Percentiles rank a stretch among this genome's conserved stretches.
Conservation (phyloP, 805 yeast species). For the Barnettozyma sp. region DNA sequence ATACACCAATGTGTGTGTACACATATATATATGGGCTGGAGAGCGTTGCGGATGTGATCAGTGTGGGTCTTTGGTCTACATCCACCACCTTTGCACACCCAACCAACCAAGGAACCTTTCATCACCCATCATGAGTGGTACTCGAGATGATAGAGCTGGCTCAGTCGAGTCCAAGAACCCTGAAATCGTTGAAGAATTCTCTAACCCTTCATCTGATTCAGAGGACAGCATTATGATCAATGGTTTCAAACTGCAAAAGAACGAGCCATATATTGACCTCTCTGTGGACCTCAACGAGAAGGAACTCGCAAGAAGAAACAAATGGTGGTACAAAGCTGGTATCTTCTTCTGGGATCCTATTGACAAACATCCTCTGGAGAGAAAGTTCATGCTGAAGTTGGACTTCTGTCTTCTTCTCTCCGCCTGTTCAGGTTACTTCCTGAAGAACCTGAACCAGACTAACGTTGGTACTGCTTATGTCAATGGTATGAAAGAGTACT, state of each 20-base stretch:
- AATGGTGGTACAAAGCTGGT: constrained; percentile 6
- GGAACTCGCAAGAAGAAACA: constrained; percentile 6
- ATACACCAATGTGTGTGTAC: too few species aligned
- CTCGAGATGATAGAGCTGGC: too few species aligned
- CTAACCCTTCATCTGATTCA: constrained; percentile 4
- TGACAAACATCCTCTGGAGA: constrained; percentile 32
- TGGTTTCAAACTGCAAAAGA: constrained; percentile 6
- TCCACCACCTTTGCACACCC: too few species aligned
- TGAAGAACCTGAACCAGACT: constrained; percentile 36
- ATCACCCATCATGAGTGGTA: too few species aligned
- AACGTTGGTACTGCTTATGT: constrained; percentile 40
- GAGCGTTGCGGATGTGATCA: too few species aligned
- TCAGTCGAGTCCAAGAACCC: constrained; percentile 1
- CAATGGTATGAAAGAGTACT: constrained; percentile 41
- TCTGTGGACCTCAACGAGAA: constrained; percentile 4
- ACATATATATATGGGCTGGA: too few species aligned
- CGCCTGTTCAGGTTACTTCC: constrained; percentile 39
- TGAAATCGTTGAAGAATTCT: too few species aligned
- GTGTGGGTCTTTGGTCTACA: too few species aligned
- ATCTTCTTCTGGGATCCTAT: constrained; percentile 23
- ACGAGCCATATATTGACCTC: constrained; percentile 9
- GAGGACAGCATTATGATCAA: constrained; percentile 2
- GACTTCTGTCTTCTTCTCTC: constrained; percentile 35
- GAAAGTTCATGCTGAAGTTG: constrained; percentile 28
- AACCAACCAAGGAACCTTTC: too few species aligned